These are phyloP conservation scores for Fistulinella staudtii DNA, from an alignment of 1,284 basidiomycete species.

Conservation along the genomic window DNA sequence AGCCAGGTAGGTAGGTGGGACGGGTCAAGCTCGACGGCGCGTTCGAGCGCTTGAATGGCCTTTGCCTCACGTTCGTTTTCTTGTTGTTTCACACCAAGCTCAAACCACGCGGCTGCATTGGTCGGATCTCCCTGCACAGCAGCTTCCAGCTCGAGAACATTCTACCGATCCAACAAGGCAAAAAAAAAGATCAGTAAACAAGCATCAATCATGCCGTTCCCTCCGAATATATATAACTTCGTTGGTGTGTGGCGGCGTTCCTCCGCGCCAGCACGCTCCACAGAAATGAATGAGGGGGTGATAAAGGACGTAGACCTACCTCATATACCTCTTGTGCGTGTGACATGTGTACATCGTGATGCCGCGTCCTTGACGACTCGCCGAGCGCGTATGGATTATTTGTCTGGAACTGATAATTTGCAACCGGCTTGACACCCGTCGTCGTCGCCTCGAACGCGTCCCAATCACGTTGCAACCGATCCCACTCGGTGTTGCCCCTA, in stretches of 20 bases:
- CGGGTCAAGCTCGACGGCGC: constrained; percentile 81
- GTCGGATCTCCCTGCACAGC: constrained; percentile 76
- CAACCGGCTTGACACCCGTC: constrained; percentile 55
- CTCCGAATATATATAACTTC: background rate
- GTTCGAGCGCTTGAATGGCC: constrained; percentile 83
- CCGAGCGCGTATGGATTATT: constrained; percentile 79
- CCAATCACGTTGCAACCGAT: constrained; percentile 74
- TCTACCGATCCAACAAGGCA: constrained; percentile 46
- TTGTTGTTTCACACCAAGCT: constrained; percentile 95
- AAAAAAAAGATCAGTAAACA: constrained; percentile 3
- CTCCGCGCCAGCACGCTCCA: too few species aligned
- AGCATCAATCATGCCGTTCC: constrained; percentile 15
- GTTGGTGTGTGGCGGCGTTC: too few species aligned
- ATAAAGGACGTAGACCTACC: constrained; percentile 39
- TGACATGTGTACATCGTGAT: constrained; percentile 51
- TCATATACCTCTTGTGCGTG: constrained; percentile 49
- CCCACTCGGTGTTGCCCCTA: constrained; percentile 44
- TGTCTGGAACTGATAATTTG: constrained; percentile 72
- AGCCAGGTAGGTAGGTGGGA: constrained; percentile 81
- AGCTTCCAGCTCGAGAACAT: constrained; percentile 87
- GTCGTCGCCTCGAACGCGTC: constrained; percentile 73
- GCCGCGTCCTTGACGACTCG: constrained; percentile 49
- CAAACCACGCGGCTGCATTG: constrained; percentile 80
- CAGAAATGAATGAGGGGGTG: too few species aligned
- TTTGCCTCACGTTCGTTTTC: constrained; percentile 95